Conservation (phyloP, 106 monocot species). For the Dactylorhiza incarnata region DNA sequence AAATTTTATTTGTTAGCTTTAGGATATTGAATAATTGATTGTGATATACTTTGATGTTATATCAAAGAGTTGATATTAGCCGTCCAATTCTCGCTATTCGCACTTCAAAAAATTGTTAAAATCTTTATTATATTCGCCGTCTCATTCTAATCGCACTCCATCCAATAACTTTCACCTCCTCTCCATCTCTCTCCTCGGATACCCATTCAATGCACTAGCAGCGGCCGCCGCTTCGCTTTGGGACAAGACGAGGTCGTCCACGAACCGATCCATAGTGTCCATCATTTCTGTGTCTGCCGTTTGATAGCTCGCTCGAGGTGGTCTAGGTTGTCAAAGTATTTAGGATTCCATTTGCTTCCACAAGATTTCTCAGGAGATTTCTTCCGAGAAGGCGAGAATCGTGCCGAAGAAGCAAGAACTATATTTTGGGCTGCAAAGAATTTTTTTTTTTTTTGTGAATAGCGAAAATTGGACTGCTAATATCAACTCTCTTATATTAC, state of each 20-base stretch:
- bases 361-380: background rate
- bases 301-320: constrained; percentile 17
- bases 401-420: background rate
- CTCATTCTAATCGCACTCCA: no score
- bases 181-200: constrained; percentile 27
- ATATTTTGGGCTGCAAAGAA: no score
- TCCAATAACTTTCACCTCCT: no score
- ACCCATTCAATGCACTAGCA: constrained; percentile 5
- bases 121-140: no score
- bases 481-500: no score
- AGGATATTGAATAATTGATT: no score
- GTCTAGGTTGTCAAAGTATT: constrained; percentile 8
- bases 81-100: no score
- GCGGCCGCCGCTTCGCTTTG: constrained; percentile 1
- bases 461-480: no score
- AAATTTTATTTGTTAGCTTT: no score
- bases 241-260: constrained; percentile 39
- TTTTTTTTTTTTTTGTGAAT: no score
- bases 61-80: background rate
- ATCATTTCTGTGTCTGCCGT: constrained; percentile 53
- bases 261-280: constrained; percentile 59
- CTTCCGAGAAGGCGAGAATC: background rate
- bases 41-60: no score
- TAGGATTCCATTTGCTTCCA: background rate
- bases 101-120: no score